Base-by-base conservation (phyloP, 345 rosid genomes). In the Gynandropsis gynandra region DNA sequence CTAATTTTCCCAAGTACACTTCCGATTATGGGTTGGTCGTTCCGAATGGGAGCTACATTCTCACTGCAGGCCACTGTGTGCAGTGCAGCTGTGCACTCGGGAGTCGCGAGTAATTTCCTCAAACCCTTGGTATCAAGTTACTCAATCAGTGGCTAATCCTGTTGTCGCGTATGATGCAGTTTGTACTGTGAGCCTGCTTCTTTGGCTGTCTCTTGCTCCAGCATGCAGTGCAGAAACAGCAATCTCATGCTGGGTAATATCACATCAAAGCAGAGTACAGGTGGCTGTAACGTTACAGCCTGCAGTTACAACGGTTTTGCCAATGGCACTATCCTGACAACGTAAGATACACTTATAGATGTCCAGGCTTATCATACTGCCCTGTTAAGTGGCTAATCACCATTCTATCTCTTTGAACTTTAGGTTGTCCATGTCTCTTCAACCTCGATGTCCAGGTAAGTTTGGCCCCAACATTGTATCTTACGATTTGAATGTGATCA, bases 51-150 rank as follows among this genome's bases (percentile, higher is more conserved):
- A 86, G 92, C 68, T 90, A 90, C 57, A 90, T 90, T 15, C 81
- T 90, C 39, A 66, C 90, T 6, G 96, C 96, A n/a, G 83, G 87
- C 47, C 92, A 90, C 54, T 90, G 98, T 49, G 95, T 90, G 59
- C 96, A 90, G 64, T 90, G 98, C 83, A 86, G 95, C 38, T 90
- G 98, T 18, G 77, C 83, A 14, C 85, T 85, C 0, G 95, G 85
- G 56, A 83, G 75, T 68, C 92, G 66, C 62, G 77, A 85, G 98
- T 90, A 80, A 76, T 55, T 38, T 29, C 20, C 43, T 51, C 32
- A 37, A 32, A 41, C n/a, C 39, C 21, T 51, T 59, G 46, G 16
- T 52, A 8, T 14, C 21, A 38, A 33, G 35, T 9, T 56, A 20
- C 6, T 51, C 29, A 24, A 17, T 20, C 42, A 34, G 3, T 21